Evolutionary conservation across 2,329 filamentous ascomycete species (phyloP).

Genomic region (Colletotrichum spinosum): DNA sequence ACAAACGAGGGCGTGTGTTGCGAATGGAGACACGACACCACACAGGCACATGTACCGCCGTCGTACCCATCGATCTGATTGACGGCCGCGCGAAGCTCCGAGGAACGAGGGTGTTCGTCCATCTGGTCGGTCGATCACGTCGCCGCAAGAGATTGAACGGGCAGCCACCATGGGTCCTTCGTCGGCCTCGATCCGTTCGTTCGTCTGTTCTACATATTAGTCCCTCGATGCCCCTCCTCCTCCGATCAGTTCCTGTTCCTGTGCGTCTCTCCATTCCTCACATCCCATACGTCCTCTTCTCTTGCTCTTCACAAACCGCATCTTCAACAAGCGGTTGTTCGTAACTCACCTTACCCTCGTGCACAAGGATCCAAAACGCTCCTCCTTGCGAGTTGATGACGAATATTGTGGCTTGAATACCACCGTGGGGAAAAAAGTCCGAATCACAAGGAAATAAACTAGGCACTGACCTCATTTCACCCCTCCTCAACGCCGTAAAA

Average conservation of each 20-base stretch:
- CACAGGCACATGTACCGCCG: constrained; percentile 16
- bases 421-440: background rate
- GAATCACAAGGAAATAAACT: constrained; percentile 25
- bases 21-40: background rate
- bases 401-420: constrained; percentile 34
- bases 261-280: constrained; percentile 18
- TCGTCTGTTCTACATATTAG: constrained; percentile 34
- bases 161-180: constrained; percentile 1
- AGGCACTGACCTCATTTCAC: background rate
- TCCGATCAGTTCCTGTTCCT: constrained; percentile 3
- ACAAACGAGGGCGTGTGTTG: constrained; percentile 7
- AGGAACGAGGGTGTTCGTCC: constrained; percentile 17
- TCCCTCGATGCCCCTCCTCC: constrained; percentile 30
- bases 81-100: constrained; percentile 7
- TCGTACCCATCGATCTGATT: constrained; percentile 13
- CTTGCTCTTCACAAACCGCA: constrained; percentile 3
- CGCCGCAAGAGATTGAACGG: constrained; percentile 12
- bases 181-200: constrained; percentile 23
- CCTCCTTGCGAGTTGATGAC: constrained; percentile 32
- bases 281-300: constrained; percentile 13
- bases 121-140: constrained; percentile 31
- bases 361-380: constrained; percentile 1
- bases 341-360: background rate
- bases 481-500: background rate
- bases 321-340: constrained; percentile 5